Percentiles rank a stretch among this genome's conserved stretches.
phyloP scores from a whole-genome alignment of 805 yeast species.

The Tetrapisispora pingtungensis region DNA sequence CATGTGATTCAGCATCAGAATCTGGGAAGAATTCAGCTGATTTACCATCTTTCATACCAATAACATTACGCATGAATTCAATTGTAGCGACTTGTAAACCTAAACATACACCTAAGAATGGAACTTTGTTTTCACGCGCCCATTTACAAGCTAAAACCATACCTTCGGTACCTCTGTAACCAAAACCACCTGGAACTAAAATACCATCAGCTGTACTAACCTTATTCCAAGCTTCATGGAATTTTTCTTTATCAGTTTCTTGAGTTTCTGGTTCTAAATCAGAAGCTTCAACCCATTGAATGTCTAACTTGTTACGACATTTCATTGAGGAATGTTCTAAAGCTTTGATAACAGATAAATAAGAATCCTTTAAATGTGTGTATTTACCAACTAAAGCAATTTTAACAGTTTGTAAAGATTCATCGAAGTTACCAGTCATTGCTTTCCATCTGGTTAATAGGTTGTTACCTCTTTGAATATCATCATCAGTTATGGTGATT shows the following conservation, averaged over 20 bases:
- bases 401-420: constrained; percentile 74
- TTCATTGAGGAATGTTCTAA: constrained; percentile 93
- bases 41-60: constrained; percentile 58
- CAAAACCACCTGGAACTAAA: constrained; percentile 97
- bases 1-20: constrained; percentile 47
- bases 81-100: constrained; percentile 97
- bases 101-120: constrained; percentile 92
- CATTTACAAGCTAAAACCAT: constrained; percentile 95
- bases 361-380: constrained; percentile 90
- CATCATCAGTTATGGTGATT: constrained; percentile 38
- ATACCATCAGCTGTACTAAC: constrained; percentile 94
- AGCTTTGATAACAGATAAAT: constrained; percentile 87
- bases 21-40: constrained; percentile 74
- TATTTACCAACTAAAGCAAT: constrained; percentile 97
- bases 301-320: constrained; percentile 72
- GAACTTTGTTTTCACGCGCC: constrained; percentile 94
- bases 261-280: constrained; percentile 73
- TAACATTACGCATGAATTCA: constrained; percentile 75
- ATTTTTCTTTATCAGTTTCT: constrained; percentile 55
- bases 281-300: constrained; percentile 93
- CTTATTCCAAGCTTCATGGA: constrained; percentile 92
- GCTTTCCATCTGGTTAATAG: constrained; percentile 70
- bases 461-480: constrained; percentile 52
- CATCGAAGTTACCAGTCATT: constrained; percentile 72
- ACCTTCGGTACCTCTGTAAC: constrained; percentile 95